Conservation (phyloP, 257 asterid genomes). For the Salvia hispanica region DNA sequence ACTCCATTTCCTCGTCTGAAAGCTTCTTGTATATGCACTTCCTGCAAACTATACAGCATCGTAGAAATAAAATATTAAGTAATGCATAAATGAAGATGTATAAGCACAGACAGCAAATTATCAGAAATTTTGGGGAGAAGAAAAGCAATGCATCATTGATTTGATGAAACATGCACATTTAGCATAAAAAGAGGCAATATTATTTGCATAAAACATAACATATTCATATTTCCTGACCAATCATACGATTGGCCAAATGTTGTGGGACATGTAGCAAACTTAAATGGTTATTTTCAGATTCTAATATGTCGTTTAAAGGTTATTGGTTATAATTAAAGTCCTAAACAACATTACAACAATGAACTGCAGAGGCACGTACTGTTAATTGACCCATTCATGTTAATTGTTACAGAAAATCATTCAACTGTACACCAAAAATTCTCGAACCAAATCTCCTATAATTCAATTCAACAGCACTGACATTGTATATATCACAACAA, state of each 20-base stretch:
- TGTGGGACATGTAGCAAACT: conserved; percentile 14
- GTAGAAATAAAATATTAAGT: conserved; percentile 21
- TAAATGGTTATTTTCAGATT: conserved; percentile 1
- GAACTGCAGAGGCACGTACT: conserved; percentile 7
- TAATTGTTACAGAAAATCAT: conserved; percentile 6
- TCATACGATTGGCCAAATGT: conserved; percentile 9
- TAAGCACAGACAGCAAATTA: not conserved
- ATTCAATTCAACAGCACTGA: conserved; percentile 26
- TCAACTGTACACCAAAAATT: not conserved
- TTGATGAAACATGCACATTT: not conserved
- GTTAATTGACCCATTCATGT: conserved; percentile 15
- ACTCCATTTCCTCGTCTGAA: conserved; percentile 44
- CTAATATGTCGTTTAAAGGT: conserved; percentile 4
- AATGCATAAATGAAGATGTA: not conserved
- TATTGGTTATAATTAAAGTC: not conserved
- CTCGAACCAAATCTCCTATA: conserved; percentile 19
- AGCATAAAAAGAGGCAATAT: not conserved
- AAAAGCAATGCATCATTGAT: conserved; percentile 4
- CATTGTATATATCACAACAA: conserved; percentile 18
- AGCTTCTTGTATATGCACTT: conserved; percentile 59
- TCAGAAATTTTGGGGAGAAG: conserved; percentile 6
- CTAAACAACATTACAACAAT: conserved; percentile 8
- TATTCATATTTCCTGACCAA: not conserved
- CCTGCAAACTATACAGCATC: conserved; percentile 53
- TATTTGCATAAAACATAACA: not conserved